These are phyloP conservation scores for Fusarium liriodendri DNA, from an alignment of 2,329 filamentous ascomycete genomes.

Conservation along the genomic window DNA sequence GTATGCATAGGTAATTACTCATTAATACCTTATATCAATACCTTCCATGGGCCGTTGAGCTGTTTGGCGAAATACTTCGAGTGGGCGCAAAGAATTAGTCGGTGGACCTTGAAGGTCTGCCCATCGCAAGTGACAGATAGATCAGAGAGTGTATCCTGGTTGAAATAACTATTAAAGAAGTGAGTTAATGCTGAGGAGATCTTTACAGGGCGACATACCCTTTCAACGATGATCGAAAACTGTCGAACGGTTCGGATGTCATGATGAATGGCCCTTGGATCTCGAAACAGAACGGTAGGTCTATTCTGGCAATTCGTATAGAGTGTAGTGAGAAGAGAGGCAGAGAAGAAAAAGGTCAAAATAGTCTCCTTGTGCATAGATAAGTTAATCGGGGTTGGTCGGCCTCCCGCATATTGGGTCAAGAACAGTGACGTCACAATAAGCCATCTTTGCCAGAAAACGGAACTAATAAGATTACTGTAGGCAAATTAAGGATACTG, in stretches of 20 bases:
- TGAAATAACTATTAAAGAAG: background rate
- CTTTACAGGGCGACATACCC: background rate
- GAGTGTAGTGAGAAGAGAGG: no score
- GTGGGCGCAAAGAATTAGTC: background rate
- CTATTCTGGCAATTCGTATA: background rate
- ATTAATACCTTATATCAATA: no score
- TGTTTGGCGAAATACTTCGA: conserved; percentile 1
- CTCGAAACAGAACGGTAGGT: background rate
- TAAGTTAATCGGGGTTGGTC: background rate
- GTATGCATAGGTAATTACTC: no score
- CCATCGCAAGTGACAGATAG: background rate
- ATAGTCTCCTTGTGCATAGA: background rate
- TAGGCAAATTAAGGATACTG: background rate
- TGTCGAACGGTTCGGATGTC: background rate
- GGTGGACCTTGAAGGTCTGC: background rate
- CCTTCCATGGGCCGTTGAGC: conserved; percentile 1
- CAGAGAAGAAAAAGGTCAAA: background rate
- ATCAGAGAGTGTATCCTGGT: background rate
- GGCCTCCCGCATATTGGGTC: background rate
- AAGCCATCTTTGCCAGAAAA: background rate
- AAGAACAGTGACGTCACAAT: background rate
- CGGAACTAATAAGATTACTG: background rate
- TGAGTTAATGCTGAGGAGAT: background rate
- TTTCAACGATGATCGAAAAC: background rate
- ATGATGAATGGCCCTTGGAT: background rate